phyloP scores from a whole-genome alignment of 148 eudicot genomes.

The Tetragonia tetragonoides region DNA sequence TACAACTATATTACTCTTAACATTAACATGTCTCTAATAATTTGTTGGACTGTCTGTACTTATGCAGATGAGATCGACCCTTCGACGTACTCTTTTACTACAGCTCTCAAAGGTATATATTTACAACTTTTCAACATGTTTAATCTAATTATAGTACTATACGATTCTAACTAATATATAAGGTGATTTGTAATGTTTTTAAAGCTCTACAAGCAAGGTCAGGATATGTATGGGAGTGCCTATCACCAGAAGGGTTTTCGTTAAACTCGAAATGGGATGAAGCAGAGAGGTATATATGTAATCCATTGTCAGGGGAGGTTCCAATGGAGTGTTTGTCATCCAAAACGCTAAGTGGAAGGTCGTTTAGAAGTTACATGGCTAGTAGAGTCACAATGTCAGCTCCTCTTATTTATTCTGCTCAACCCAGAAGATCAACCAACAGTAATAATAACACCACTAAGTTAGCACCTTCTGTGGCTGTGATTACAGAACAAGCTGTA shows the following conservation, averaged over 20 bases:
- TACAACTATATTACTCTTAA: too few relatives aligned
- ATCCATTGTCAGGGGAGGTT: slow-evolving; percentile 87
- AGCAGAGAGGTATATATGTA: slow-evolving; percentile 88
- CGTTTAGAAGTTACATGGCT: slow-evolving; percentile 48
- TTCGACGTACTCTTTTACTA: slow-evolving; percentile 85
- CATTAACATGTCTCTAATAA: neutral
- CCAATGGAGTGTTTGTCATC: slow-evolving; percentile 93
- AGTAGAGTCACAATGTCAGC: slow-evolving; percentile 84
- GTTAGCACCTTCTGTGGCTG: slow-evolving; percentile 3
- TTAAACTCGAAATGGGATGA: slow-evolving; percentile 93
- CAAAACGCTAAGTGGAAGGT: slow-evolving; percentile 73
- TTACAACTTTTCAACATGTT: neutral
- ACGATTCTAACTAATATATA: too few relatives aligned
- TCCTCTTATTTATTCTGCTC: slow-evolving; percentile 65
- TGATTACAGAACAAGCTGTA: slow-evolving; percentile 19
- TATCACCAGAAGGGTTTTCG: slow-evolving; percentile 71
- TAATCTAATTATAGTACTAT: too few relatives aligned
- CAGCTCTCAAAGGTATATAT: slow-evolving; percentile 76
- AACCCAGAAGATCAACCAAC: slow-evolving; percentile 20
- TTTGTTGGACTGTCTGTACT: neutral
- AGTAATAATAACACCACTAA: neutral
- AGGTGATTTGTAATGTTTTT: neutral
- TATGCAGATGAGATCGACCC: slow-evolving; percentile 86
- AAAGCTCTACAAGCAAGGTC: slow-evolving; percentile 87
- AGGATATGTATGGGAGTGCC: slow-evolving; percentile 68